Percentiles rank a stretch among this genome's conserved stretches.
Evolutionary conservation across 495 filamentous ascomycete genomes (phyloP).

Genomic region (Wilcoxina mikolae): DNA sequence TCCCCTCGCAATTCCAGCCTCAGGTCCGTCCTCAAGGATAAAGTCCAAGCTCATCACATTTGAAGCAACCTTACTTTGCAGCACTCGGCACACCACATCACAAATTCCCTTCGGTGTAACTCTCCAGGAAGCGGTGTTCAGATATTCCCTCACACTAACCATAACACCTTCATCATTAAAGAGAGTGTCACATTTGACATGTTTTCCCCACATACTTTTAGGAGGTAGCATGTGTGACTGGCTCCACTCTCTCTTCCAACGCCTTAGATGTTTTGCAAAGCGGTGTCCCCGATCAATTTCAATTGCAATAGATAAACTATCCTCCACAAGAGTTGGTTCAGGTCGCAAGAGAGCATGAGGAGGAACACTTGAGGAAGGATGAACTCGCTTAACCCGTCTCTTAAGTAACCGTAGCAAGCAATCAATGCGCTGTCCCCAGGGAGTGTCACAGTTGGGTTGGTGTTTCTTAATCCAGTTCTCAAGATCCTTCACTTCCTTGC

Average conservation of each 20-base stretch:
- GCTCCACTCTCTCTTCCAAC: neutral
- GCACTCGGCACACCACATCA: neutral
- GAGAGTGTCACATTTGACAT: neutral
- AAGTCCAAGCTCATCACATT: neutral
- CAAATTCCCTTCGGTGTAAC: neutral
- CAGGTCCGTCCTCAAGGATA: neutral
- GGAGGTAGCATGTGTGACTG: neutral
- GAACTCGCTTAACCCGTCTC: too few relatives aligned
- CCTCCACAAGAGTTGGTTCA: too few relatives aligned
- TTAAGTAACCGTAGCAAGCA: too few relatives aligned
- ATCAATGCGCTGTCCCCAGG: too few relatives aligned
- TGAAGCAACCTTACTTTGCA: neutral
- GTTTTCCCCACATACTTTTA: neutral
- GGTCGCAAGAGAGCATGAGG: too few relatives aligned
- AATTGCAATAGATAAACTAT: neutral
- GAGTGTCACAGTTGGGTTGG: too few relatives aligned
- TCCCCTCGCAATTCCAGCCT: neutral
- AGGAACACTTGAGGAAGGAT: too few relatives aligned
- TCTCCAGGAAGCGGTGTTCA: neutral
- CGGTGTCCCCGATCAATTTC: neutral
- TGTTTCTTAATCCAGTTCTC: too few relatives aligned
- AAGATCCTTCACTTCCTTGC: too few relatives aligned
- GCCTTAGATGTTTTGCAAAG: neutral
- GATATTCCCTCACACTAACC: neutral
- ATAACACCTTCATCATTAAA: conserved; percentile 3